Base-by-base conservation (phyloP, 495 filamentous ascomycete genomes). In the Lophiostoma macrostomum region DNA sequence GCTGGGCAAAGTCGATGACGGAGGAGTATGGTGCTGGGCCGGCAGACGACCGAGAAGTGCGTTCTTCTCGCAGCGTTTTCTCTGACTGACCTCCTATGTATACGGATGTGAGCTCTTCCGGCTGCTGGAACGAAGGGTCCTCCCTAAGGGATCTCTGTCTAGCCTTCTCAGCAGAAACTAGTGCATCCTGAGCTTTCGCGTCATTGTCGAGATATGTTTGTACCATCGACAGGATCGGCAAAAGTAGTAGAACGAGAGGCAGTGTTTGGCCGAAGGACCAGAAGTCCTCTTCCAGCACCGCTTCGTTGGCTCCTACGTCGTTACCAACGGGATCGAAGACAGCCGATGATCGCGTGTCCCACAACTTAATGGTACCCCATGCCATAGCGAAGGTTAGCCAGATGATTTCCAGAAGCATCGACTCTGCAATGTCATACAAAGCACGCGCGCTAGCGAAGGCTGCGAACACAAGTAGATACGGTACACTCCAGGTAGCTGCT, bases 201-300 rank as follows among this genome's bases (percentile, higher is more conserved):
- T 42, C 37, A 22, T 57, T 42, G 20, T 49, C 53, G 12, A 57
- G 31, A 43, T 57, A 57, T 19, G 32, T 19, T 35, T 52, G 55
- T 7, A 39, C 39, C 56, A 60, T 49, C 5, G 50, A 34, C 10
- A 60, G 43, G 12, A 60, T 1, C 3, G 50, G 56, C 5, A 54
- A 22, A 5, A 60, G 20, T 7, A 60, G 49, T 3, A 60, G 50
- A 2, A 60, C 28, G 6, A 60, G 23, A 3, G 49, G 56, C 18
- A 60, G 36, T 10, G 43, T 60, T 30, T 60, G 56, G 10, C 56
- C 49, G 19, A 60, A 53, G 1, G 56, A 49, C 56, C 49, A 60
- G 14, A 31, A 53, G 36, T 60, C 30, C 25, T 60, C 56, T 12
- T 30, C 27, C 10, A 54, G 42, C 10, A 60, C 44, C 4, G 43